Evolutionary conservation across 441 rosid genomes (phyloP).

Genomic region (Croton laevigatus): DNA sequence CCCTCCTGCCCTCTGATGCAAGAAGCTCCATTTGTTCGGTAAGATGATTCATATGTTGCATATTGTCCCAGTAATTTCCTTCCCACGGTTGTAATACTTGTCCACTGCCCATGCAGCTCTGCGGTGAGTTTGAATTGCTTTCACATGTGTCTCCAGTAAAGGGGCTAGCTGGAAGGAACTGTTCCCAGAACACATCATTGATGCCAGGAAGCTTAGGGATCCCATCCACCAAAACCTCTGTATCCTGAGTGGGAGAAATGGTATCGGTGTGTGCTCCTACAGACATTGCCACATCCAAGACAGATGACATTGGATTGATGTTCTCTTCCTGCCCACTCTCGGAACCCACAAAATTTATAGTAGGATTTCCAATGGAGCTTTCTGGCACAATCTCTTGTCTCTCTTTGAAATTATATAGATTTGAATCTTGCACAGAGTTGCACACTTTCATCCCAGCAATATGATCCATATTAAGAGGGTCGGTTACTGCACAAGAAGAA

Average conservation of each 20-base stretch:
- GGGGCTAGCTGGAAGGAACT: slow-evolving; percentile 50
- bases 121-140: slow-evolving; percentile 36
- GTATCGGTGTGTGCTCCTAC: slow-evolving; percentile 52
- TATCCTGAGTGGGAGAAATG: slow-evolving; percentile 38
- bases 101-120: slow-evolving; percentile 27
- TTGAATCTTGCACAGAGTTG: slow-evolving; percentile 29
- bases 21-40: slow-evolving; percentile 80
- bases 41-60: slow-evolving; percentile 58
- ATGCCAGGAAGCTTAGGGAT: slow-evolving; percentile 55
- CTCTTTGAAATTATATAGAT: slow-evolving; percentile 23
- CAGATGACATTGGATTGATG: slow-evolving; percentile 35
- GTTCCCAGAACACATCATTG: slow-evolving; percentile 55
- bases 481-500: slow-evolving; percentile 22
- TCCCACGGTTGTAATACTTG: slow-evolving; percentile 29
- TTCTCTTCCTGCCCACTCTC: slow-evolving; percentile 35
- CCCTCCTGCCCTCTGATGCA: slow-evolving; percentile 42
- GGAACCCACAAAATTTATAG: slow-evolving; percentile 31
- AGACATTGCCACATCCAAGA: slow-evolving; percentile 34
- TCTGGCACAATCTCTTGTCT: slow-evolving; percentile 38
- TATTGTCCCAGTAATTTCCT: slow-evolving; percentile 45
- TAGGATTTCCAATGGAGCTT: slow-evolving; percentile 36
- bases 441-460: slow-evolving; percentile 19
- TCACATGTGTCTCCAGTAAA: slow-evolving; percentile 53
- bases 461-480: slow-evolving; percentile 20
- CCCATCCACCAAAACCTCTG: slow-evolving; percentile 41